Evolutionary conservation across 805 yeast species (phyloP).

Genomic region (Gaillardinia entomophila): DNA sequence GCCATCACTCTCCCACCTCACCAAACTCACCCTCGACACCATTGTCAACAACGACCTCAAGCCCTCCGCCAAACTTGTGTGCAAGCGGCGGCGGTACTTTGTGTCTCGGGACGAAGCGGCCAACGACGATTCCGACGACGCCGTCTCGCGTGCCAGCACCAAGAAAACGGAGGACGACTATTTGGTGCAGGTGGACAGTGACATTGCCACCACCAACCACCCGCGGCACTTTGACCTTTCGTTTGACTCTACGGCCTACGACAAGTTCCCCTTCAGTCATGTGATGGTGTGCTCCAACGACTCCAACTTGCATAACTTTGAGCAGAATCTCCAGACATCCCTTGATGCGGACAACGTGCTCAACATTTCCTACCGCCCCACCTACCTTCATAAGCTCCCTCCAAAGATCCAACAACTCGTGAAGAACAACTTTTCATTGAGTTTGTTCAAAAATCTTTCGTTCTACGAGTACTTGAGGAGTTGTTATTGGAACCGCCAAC

Average conservation of each 20-base stretch:
- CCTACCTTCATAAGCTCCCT: slow-evolving; percentile 24
- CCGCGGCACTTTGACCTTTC: slow-evolving; percentile 7
- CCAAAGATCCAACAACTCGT: slow-evolving; percentile 29
- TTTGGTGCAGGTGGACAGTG: slow-evolving; percentile 25
- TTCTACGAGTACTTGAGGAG: slow-evolving; percentile 34
- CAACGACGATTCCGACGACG: slow-evolving; percentile 7
- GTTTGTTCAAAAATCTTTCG: slow-evolving; percentile 26
- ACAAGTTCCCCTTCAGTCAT: slow-evolving; percentile 30
- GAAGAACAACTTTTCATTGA: slow-evolving; percentile 20
- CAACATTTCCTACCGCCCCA: slow-evolving; percentile 15
- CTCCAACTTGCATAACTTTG: slow-evolving; percentile 30
- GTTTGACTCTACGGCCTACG: slow-evolving; percentile 10
- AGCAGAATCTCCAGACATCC: slow-evolving; percentile 19
- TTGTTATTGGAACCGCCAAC: slow-evolving; percentile 32
- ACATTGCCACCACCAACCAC: slow-evolving; percentile 26
- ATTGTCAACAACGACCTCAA: slow-evolving; percentile 18
- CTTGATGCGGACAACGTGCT: slow-evolving; percentile 18
- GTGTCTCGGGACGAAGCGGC: slow-evolving; percentile 17
- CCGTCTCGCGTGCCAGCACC: slow-evolving; percentile 2
- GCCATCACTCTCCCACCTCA: slow-evolving; percentile 13
- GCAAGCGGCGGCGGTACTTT: slow-evolving; percentile 24
- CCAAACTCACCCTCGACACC: slow-evolving; percentile 24
- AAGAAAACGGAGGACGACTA: slow-evolving; percentile 24
- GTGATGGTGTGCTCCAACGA: slow-evolving; percentile 32
- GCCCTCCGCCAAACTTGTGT: slow-evolving; percentile 25